Conservation (phyloP, 192 early-diverging fungal genomes). For the Coemansia sp. region DNA sequence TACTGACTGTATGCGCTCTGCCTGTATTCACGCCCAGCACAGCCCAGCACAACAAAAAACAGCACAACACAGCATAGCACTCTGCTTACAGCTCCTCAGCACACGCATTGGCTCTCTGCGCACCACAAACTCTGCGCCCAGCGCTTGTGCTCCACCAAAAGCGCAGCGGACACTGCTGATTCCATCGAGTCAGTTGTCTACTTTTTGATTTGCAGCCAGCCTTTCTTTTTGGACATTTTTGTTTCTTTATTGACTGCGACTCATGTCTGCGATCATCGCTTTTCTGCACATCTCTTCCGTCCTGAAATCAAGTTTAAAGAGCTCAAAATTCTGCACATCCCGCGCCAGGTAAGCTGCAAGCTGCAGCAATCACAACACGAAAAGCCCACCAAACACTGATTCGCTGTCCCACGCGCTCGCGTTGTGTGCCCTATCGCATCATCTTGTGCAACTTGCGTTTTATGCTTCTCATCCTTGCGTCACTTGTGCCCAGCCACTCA, state of each 20-base stretch:
- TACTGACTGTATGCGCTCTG: no score
- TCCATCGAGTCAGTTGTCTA: not conserved
- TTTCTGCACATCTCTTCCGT: constrained; percentile 5
- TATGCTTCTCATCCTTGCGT: not conserved
- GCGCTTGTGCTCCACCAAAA: not conserved
- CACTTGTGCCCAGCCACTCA: constrained; percentile 1
- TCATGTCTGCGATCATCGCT: not conserved
- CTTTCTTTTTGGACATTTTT: not conserved
- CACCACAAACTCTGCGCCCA: not conserved
- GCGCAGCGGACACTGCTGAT: not conserved
- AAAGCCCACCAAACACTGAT: constrained; percentile 31
- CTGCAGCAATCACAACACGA: constrained; percentile 37
- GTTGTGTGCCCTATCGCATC: constrained; percentile 9
- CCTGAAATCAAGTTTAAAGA: not conserved
- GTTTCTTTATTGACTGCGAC: not conserved
- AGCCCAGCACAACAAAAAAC: no score
- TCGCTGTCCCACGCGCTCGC: constrained; percentile 18
- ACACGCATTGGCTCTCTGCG: not conserved
- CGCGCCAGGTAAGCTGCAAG: constrained; percentile 11
- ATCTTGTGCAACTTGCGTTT: constrained; percentile 14
- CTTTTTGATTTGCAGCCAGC: not conserved
- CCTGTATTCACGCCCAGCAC: no score
- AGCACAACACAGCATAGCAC: no score
- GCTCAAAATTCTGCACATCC: constrained; percentile 3
- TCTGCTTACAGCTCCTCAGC: no score